Conservation (phyloP, 352 stramenopile genomes). For the Phytophthora chlamydospora region DNA sequence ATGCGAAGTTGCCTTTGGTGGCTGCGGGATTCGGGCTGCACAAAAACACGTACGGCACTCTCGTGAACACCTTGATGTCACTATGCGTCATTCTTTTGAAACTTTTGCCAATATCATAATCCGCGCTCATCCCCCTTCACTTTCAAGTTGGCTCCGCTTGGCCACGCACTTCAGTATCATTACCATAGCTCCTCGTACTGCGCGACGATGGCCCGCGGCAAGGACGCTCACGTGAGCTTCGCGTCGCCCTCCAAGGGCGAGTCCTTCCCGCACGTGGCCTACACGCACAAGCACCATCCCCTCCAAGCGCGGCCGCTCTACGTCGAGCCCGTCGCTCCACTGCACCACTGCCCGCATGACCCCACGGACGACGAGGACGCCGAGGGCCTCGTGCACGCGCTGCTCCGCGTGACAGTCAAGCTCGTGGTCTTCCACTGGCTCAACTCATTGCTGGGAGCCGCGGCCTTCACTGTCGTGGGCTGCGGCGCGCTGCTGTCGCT, state of each 20-base stretch:
- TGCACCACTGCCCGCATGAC: conserved; percentile 11
- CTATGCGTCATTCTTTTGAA: too few relatives aligned
- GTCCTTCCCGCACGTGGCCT: background rate
- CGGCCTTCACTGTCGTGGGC: conserved; percentile 51
- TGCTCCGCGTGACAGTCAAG: conserved; percentile 48
- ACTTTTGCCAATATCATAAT: too few relatives aligned
- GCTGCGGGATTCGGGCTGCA: too few relatives aligned
- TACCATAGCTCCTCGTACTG: background rate
- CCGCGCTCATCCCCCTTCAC: conserved; percentile 9
- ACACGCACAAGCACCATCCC: conserved; percentile 9
- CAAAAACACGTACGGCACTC: too few relatives aligned
- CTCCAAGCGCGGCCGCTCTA: conserved; percentile 20
- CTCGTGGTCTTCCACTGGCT: conserved; percentile 68
- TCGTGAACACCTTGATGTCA: too few relatives aligned
- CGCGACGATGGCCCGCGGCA: conserved; percentile 6
- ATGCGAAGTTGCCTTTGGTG: too few relatives aligned
- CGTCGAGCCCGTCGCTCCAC: conserved; percentile 9
- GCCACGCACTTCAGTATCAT: background rate
- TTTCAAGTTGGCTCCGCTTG: conserved; percentile 14
- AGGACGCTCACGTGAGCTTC: conserved; percentile 43
- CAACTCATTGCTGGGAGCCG: conserved; percentile 54
- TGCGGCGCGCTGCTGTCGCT: conserved; percentile 45
- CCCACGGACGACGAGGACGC: conserved; percentile 23
- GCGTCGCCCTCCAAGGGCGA: conserved; percentile 26
- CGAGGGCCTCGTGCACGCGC: conserved; percentile 25